Evolutionary conservation across 2,329 filamentous ascomycete genomes (phyloP), one percentile per base, ranked within the genome.

Genomic region (Claviceps maximensis): DNA sequence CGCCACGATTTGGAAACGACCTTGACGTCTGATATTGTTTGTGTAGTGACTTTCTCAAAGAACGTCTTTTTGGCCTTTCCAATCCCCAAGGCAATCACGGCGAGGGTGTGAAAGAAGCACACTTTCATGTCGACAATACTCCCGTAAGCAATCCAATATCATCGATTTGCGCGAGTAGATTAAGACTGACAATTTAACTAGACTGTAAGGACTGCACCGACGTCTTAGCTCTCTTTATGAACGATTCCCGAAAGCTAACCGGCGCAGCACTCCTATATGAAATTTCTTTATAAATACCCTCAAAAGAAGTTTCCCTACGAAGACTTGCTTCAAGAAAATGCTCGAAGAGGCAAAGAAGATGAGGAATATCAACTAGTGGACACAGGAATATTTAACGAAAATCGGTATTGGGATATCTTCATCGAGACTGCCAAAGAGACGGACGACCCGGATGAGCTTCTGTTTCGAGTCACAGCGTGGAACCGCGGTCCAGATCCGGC

Each of bases 81-180:
- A 97, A 97, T 67, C 90, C 91, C 2, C 89, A 97, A 71, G 91
- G 91, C 59, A 96, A 96, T 65, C 93, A 97, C 72, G 93, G 93
- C 58, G 93, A 97, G 72, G 94, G 89, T 67, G 78, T 97, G 74
- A 97, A 96, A 70, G 91, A 97, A 72, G 88, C 87, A 53, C 89
- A 97, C 71, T 97, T 96, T 64, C 91, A 97, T 69, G 72, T 96
- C 54, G 91, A 97, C 70, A 97, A 97, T 67, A 95, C 88, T 29
- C 91, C 91, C 54, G 71, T 76, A 60, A 72, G 76, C 62, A 55
- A 23, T 21, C 13, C 27, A 21, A 3, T 15, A 7, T 36, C 10
- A 36, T 53, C 27, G 27, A 31, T 47, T 23, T 12, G 17, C 27
- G 49, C 17, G 15, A 2, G 19, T 9, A 12, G 13, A 33, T 15